Evolutionary conservation across 768 basidiomycete genomes (phyloP).

Genomic region (Rhizopogon rudus): DNA sequence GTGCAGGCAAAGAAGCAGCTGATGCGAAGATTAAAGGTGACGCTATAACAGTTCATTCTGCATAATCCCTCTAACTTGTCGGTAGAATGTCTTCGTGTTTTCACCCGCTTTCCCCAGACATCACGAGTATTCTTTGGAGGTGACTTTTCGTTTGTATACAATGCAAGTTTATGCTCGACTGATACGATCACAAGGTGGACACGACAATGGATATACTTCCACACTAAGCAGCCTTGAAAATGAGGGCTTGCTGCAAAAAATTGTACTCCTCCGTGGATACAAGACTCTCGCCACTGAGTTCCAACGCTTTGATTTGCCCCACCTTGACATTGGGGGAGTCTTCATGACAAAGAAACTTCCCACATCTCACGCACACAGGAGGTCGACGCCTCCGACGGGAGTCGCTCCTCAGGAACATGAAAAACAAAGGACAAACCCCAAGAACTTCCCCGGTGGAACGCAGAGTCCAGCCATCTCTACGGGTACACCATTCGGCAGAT

Average conservation of each 20-base stretch:
- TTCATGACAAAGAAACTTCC: constrained; percentile 30
- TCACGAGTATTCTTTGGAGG: constrained; percentile 36
- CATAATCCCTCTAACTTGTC: background rate
- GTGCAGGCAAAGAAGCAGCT: constrained; percentile 37
- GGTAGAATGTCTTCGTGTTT: constrained; percentile 49
- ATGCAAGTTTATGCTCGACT: background rate
- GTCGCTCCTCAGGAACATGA: constrained; percentile 20
- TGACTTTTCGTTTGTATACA: background rate
- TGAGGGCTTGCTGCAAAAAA: constrained; percentile 32
- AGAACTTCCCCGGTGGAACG: background rate
- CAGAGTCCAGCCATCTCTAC: background rate
- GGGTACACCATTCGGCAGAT: background rate
- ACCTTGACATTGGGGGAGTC: constrained; percentile 29
- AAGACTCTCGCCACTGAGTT: constrained; percentile 31
- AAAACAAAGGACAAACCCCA: constrained; percentile 9
- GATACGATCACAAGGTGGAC: constrained; percentile 18
- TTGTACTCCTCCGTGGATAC: constrained; percentile 36
- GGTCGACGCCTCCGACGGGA: background rate
- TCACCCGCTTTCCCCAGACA: constrained; percentile 43
- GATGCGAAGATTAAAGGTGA: constrained; percentile 38
- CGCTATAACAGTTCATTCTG: background rate
- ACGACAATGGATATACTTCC: constrained; percentile 39
- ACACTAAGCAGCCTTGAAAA: constrained; percentile 33
- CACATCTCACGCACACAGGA: constrained; percentile 1
- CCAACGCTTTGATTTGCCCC: constrained; percentile 23